Evolutionary conservation across 2,329 filamentous ascomycete species (phyloP), one percentile per base, ranked within the genome.

Genomic region (Nemania sp.): DNA sequence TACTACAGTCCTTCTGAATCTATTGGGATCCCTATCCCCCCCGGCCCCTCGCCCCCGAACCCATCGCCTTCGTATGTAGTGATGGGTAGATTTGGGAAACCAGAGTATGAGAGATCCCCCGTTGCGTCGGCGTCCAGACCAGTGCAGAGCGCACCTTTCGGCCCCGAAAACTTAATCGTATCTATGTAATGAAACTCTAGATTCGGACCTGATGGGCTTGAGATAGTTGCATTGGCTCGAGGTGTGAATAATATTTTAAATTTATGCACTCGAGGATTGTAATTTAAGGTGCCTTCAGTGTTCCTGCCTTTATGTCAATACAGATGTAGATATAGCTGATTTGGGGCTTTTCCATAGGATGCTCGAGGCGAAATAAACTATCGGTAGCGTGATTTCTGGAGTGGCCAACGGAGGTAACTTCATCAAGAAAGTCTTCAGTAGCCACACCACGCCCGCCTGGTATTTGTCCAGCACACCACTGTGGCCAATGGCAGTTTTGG

Each of bases 201-300:
- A 72, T 93, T 93, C 1, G 88, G 87, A 0, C 78, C 74, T 0
- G 87, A 87, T 0, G 89, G 88, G 3, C 82, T 82, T 1, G 80
- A 78, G 1, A 83, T 79, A 0, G 87, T 87, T 2, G 89, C 87
- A 15, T 81, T 76, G 0, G 80, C 78, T 2, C 83, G 80, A 2
- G 88, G 85, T 0, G 84, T 87, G 73, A 93, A 85, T 1, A 82
- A 84, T 55, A 93, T 81, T 57, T 81, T 77, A 76, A 92, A 89
- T 75, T 91, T 90, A 78, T 93, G 91, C 29, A 93, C 84, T 38
- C 91, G 86, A 2, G 86, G 85, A 71, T 92, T 87, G 76, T 86
- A 92, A 76, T 92, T 92, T 20, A 90, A 72, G 8, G 90, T 92
- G 52, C 89, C 90, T 72, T 92, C 82, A 0, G 90, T 92, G 75